Base-by-base conservation (phyloP, 306 rosid species). In the Abrus pulchellus region DNA sequence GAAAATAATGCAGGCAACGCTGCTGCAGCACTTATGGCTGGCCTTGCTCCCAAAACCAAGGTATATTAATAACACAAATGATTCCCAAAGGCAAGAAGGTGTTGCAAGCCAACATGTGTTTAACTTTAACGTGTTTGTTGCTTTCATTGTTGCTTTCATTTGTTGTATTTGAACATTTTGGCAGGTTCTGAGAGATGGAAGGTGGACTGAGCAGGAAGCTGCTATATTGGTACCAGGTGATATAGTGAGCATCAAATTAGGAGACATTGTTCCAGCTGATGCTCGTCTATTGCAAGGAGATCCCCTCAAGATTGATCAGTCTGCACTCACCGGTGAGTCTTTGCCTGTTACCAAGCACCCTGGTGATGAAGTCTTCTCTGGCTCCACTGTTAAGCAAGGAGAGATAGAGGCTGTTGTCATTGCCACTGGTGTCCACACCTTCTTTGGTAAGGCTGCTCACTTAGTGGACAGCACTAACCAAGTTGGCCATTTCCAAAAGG, bases 1-100 rank as follows among this genome's bases (percentile, higher is more conserved):
- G 98, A 94, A 80, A 92, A 94, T 86, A 94, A 92, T 69, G 97
- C 98, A 10, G 98, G 98, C 57, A 94, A 94, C 80, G 98, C 98
- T 29, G 98, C 98, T 14, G 89, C 88, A 53, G 97, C 98, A 38
- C 97, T 94, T 49, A 94, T 94, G 98, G 97, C 98, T 3, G 97
- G 98, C 55, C 98, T 94, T 82, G 98, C 98, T 12, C 96, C 97
- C 60, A 94, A 94, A 88, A 77, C 98, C 8, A 94, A 90, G 94
- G 97, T 90, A 63, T 44, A n/a, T 5, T 13, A 52, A 20, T 20
- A 20, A 20, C 20, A 20, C 20, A 3, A 47, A 9, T 47, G 52
- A 47, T 47, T 9, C 0, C 20, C 20, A 20, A 20, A 20, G 20
- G 20, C 20, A 20, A 20, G 20, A 20, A 20, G 20, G 20, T 20